phyloP scores from a whole-genome alignment of 2,329 filamentous ascomycete genomes.

The Verticillium dahliae region DNA sequence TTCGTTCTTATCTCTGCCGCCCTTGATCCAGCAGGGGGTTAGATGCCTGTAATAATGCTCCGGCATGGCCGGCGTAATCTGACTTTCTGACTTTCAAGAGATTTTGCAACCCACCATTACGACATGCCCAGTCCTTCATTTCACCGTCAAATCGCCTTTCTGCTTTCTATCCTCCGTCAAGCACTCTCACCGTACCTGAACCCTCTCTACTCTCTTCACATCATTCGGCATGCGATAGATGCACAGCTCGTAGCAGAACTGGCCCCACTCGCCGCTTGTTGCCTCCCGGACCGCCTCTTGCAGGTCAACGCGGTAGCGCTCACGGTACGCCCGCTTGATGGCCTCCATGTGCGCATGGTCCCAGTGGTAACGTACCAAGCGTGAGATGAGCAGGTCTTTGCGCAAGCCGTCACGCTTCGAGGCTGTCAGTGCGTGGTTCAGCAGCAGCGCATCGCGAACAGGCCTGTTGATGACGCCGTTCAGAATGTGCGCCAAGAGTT shows the following conservation, averaged over 20 bases:
- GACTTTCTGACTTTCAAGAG: background rate
- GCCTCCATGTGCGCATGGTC: constrained; percentile 73
- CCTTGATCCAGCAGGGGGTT: background rate
- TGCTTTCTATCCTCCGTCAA: background rate
- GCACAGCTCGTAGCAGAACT: constrained; percentile 67
- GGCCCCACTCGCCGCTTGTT: constrained; percentile 68
- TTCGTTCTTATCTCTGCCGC: background rate
- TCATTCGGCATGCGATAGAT: constrained; percentile 55
- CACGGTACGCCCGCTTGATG: constrained; percentile 73
- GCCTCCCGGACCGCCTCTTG: constrained; percentile 74
- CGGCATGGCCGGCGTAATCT: too few relatives aligned
- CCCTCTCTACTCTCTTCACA: constrained; percentile 44
- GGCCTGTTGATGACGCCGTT: constrained; percentile 96
- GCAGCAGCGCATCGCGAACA: constrained; percentile 81
- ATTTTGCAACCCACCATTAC: background rate
- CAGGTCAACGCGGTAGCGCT: constrained; percentile 68
- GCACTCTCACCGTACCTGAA: constrained; percentile 13
- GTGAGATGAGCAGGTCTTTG: constrained; percentile 79
- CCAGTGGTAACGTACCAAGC: constrained; percentile 89
- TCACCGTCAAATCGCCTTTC: background rate
- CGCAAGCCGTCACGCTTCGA: constrained; percentile 65
- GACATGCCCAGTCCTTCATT: background rate
- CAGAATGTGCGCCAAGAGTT: constrained; percentile 88
- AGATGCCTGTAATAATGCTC: background rate
- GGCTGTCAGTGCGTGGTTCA: constrained; percentile 81